Percentiles rank a stretch among this genome's conserved stretches.
phyloP scores from a whole-genome alignment of 2,329 filamentous ascomycete genomes.

The Epicoccum sorghinum region DNA sequence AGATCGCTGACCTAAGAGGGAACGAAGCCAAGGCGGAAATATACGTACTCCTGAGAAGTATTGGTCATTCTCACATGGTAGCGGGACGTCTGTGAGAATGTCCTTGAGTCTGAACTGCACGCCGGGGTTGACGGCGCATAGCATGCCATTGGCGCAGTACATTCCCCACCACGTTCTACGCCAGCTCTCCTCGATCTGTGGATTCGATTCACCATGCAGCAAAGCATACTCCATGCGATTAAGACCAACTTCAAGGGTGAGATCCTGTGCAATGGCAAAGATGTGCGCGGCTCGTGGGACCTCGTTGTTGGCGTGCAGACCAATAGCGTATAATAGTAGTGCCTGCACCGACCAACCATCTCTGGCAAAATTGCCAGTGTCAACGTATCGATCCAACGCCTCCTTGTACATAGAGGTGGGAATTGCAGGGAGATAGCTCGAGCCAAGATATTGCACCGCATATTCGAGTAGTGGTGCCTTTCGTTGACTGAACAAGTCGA shows the following conservation, averaged over 20 bases:
- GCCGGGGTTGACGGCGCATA: constrained; percentile 77
- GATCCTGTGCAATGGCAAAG: constrained; percentile 69
- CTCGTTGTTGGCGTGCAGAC: constrained; percentile 77
- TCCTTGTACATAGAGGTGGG: constrained; percentile 54
- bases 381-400: constrained; percentile 39
- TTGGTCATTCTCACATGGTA: constrained; percentile 84
- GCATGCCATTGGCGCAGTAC: constrained; percentile 82
- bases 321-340: constrained; percentile 76
- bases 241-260: constrained; percentile 78
- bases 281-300: constrained; percentile 71
- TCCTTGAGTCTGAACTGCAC: constrained; percentile 74
- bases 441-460: constrained; percentile 63
- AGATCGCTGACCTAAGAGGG: constrained; percentile 3
- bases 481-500: constrained; percentile 49
- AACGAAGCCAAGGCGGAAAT: constrained; percentile 12
- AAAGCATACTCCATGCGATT: constrained; percentile 72
- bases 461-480: constrained; percentile 54
- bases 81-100: constrained; percentile 68
- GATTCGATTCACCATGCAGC: constrained; percentile 66
- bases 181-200: constrained; percentile 80
- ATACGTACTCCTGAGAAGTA: constrained; percentile 55
- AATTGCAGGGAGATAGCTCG: constrained; percentile 57
- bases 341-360: constrained; percentile 72
- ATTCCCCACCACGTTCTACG: constrained; percentile 90
- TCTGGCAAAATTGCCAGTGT: constrained; percentile 38